Conservation (phyloP, 129 eudicot genomes). For the Centaurea solstitialis region DNA sequence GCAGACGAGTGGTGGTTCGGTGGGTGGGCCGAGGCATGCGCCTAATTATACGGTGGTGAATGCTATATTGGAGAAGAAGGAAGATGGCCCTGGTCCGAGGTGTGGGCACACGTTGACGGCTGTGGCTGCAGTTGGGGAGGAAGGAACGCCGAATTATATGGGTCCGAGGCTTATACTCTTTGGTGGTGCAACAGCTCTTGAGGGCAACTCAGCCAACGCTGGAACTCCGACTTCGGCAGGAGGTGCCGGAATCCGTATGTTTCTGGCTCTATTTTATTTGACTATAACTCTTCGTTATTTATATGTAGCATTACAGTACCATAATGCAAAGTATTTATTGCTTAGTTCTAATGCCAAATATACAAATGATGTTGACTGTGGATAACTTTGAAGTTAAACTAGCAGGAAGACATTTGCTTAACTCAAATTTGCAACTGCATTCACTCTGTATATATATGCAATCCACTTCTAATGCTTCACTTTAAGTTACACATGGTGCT, state of each 20-base stretch:
- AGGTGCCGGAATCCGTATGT: constrained; percentile 98
- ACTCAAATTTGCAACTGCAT: not conserved
- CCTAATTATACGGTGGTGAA: constrained; percentile 85
- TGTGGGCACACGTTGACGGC: constrained; percentile 97
- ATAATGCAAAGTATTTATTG: not conserved
- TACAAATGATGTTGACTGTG: constrained; percentile 6
- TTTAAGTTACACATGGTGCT: not conserved
- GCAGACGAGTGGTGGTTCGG: constrained; percentile 38
- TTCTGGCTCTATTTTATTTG: constrained; percentile 12
- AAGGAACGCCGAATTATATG: constrained; percentile 80
- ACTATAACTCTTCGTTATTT: not conserved
- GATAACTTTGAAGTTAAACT: constrained; percentile 8
- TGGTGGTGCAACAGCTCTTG: constrained; percentile 98
- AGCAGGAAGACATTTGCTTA: constrained; percentile 8
- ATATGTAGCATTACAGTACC: not conserved
- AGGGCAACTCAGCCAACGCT: constrained; percentile 81
- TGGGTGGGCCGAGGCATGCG: constrained; percentile 87
- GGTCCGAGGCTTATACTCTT: constrained; percentile 93
- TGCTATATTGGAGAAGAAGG: constrained; percentile 85
- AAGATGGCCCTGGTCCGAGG: constrained; percentile 97
- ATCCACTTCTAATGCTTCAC: not conserved
- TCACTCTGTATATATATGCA: not conserved
- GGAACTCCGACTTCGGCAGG: constrained; percentile 97
- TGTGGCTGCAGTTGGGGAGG: constrained; percentile 97
- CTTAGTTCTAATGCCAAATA: constrained; percentile 23